Base-by-base conservation (phyloP, 192 early-diverging fungal species). In the Chytriomyces sp. region DNA sequence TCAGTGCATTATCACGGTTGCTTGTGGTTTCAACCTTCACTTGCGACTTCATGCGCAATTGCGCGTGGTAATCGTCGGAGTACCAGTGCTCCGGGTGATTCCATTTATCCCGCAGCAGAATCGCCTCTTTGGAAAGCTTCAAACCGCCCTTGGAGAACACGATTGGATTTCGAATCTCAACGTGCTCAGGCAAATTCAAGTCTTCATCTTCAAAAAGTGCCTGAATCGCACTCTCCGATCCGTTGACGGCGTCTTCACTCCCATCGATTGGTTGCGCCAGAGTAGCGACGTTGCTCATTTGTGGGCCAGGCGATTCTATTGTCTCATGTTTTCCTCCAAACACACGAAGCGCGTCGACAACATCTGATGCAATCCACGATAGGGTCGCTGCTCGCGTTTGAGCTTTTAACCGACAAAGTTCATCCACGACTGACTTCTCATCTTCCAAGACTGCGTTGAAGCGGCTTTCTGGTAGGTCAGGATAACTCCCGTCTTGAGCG, bases 31-130 rank as follows among this genome's bases (percentile, higher is more conserved):
- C 16, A 7, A 75, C 44, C 23, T 16, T n/a, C 6, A 50, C 46
- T 35, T 75, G 73, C 10, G 8, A 11, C 9, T 50, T 35, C 73
- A 75, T 75, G 10, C 73, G 26, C 48, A 47, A 13, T n/a, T 23
- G 23, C n/a, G 73, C 73, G 8, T 75, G 63, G 23, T 75, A 50
- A 20, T 47, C 73, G 11, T 65, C 61, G 2, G 26, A 26, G 48
- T 75, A 75, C 73, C 73, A 75, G 10, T 75, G 20, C 6, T 26
- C 13, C 16, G 73, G 49, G 49, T 75, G 53, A 18, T 50, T 44
- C 73, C 73, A 75, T 53, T 75, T 75, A 44, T 75, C 73, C 24
- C 73, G 35, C 73, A 75, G 20, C 46, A 75, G 24, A 49, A 64
- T 65, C 8, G 45, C 47, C 28, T 75, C 73, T 24, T 65, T 64